Evolutionary conservation across 108 stramenopile genomes (phyloP), one percentile per base, ranked within the genome.

Genomic region (Nitzschia sp.): DNA sequence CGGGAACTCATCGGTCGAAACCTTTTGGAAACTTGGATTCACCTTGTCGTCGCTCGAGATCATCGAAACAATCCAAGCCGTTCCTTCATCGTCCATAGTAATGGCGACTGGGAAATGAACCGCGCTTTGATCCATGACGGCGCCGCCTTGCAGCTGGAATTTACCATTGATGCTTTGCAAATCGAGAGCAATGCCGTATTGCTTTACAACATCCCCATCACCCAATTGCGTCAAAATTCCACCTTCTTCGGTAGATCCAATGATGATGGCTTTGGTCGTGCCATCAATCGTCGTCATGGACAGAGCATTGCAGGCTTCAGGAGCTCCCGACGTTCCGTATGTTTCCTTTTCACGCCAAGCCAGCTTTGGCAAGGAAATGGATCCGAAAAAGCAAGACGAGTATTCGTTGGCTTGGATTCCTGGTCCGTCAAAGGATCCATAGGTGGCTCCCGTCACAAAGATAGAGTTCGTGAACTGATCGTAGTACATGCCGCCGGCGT

Each of bases 401-500:
- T 27, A 56, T 5, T 47, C 2, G 22, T 41, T 22, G 25, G 35
- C 29, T 19, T 50, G 2, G 29, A 16, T 41, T 8, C 13, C 48
- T 25, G 26, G 19, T 3, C 45, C 47, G 3, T 31, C 46, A 32
- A 58, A 64, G 1, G 66, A 30, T 32, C 65, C 65, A 52, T 68
- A 76, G 15, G 68, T 76, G 1, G 62, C 68, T 26, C 75, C 75
- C 8, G 75, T 76, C 22, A 76, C 1, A 63, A 63, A 76, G 25
- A 76, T 48, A 15, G 68, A 21, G 22, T 76, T 58, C 1, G 68
- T 48, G 13, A 48, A 50, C n/a, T n/a, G 1, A 38, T 76, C 75
- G 53, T 76, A 76, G 27, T 23, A 32, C 75, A 76, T 76, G 1
- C 75, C 75, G 3, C 75, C 75, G 9, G 75, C 75, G 28, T 76